Conservation (phyloP, 805 yeast species). For the Hemisphaericaspora nanyangensis region DNA sequence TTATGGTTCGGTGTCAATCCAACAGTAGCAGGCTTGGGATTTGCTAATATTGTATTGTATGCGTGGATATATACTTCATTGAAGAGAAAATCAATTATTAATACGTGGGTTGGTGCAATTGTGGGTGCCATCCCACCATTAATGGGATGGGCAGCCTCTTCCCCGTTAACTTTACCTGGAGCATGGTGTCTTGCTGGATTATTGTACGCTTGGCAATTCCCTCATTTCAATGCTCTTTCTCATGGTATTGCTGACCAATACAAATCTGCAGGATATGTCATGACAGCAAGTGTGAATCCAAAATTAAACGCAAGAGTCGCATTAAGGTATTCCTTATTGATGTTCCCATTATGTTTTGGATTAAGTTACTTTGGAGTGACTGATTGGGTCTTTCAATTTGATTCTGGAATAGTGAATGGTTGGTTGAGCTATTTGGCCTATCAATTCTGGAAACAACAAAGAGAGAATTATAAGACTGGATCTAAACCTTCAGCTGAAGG, state of each 20-base stretch:
- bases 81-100: constrained; percentile 77
- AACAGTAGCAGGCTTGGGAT: constrained; percentile 78
- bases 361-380: constrained; percentile 75
- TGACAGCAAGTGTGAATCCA: constrained; percentile 94
- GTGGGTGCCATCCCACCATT: constrained; percentile 98
- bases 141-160: constrained; percentile 97
- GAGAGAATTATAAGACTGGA: constrained; percentile 46
- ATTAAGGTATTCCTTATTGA: constrained; percentile 78
- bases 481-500: constrained; percentile 52
- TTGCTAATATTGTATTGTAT: constrained; percentile 73
- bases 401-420: constrained; percentile 75
- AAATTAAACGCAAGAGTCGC: constrained; percentile 90
- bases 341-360: constrained; percentile 92
- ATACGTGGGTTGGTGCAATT: constrained; percentile 99
- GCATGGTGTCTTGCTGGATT: constrained; percentile 92
- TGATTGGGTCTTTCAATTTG: constrained; percentile 76
- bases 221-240: constrained; percentile 90
- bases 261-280: constrained; percentile 91
- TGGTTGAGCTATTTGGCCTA: constrained; percentile 82
- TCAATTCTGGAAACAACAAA: constrained; percentile 84
- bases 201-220: constrained; percentile 97
- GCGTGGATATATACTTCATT: constrained; percentile 90
- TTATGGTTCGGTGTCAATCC: constrained; percentile 82
- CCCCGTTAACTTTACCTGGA: constrained; percentile 77
- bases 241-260: constrained; percentile 88